Conservation (phyloP, 78 protist genomes). For the Dictyostelium discoideum region dicty_2.7 NC_007089.4:2645001-2645500, state of each 20-base stretch:
- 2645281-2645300: constrained; percentile 27
- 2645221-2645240: constrained; percentile 22
- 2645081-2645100: background rate
- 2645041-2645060: constrained; percentile 14
- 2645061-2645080: constrained; percentile 16
- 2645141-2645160: background rate
- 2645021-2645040: background rate
- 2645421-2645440: constrained; percentile 51
- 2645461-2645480: constrained; percentile 71
- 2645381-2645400: constrained; percentile 1
- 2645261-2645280: constrained; percentile 6
- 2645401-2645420: constrained; percentile 37
- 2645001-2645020: background rate
- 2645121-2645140: constrained; percentile 15
- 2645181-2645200: background rate
- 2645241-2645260: constrained; percentile 12
- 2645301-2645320: constrained; percentile 10
- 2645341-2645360: constrained; percentile 17
- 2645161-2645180: background rate
- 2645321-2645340: constrained; percentile 11
- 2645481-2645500: constrained; percentile 71
- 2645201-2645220: background rate
- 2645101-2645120: constrained; percentile 9
- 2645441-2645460: constrained; percentile 67
- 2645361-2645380: constrained; percentile 31